A percentile compares a stretch with the other conserved stretches of the same genome.
Evolutionary conservation across 1,139 yeast species (phyloP).

Genomic region (Sporopachydermia cereana): DNA sequence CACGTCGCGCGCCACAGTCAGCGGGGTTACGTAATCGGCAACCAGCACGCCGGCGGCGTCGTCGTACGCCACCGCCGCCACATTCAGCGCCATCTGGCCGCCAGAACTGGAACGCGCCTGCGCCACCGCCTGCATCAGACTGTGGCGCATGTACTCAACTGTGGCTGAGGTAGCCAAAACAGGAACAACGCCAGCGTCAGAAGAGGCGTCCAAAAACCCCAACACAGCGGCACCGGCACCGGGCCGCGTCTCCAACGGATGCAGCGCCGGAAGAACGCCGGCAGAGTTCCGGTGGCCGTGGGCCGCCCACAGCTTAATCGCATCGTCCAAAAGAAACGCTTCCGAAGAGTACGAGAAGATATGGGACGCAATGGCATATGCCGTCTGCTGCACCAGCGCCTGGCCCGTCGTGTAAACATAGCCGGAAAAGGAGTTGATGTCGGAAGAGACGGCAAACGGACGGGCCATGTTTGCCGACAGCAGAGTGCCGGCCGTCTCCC

Average conservation of each 20-base stretch:
- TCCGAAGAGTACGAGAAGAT: constrained; percentile 66
- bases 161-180: constrained; percentile 62
- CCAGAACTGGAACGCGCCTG: constrained; percentile 19
- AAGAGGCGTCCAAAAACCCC: constrained; percentile 51
- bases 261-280: constrained; percentile 46
- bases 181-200: constrained; percentile 28
- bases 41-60: constrained; percentile 37
- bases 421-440: constrained; percentile 41
- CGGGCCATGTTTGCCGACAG: constrained; percentile 27
- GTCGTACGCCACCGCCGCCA: constrained; percentile 65
- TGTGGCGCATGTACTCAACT: constrained; percentile 54
- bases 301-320: constrained; percentile 46
- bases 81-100: constrained; percentile 59
- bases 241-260: constrained; percentile 60
- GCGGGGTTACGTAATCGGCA: constrained; percentile 56
- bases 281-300: constrained; percentile 38
- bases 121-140: constrained; percentile 28
- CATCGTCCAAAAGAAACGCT: constrained; percentile 46
- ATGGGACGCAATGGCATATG: constrained; percentile 49
- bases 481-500: constrained; percentile 11
- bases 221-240: constrained; percentile 77
- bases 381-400: constrained; percentile 50
- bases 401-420: constrained; percentile 50
- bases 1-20: constrained; percentile 51
- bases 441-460: constrained; percentile 51